Evolutionary conservation across 2,329 filamentous ascomycete genomes (phyloP).

Genomic region (Xylariaceae sp.): DNA sequence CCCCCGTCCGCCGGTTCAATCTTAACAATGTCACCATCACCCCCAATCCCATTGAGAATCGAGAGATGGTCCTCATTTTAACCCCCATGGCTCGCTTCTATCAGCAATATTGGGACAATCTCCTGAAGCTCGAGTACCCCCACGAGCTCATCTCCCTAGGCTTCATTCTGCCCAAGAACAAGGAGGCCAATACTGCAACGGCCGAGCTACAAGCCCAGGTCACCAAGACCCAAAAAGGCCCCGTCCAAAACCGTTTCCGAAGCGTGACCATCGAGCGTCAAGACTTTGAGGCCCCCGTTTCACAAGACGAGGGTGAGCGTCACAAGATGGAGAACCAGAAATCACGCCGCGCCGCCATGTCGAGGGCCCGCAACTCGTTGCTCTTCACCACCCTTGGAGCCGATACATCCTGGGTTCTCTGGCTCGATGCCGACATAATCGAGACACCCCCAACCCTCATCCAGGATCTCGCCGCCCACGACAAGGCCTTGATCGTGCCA

Average conservation of each 20-base stretch:
- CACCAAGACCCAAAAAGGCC: constrained; percentile 77
- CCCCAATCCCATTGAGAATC: constrained; percentile 67
- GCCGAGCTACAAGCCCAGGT: constrained; percentile 79
- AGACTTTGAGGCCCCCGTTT: constrained; percentile 80
- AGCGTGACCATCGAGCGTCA: constrained; percentile 92
- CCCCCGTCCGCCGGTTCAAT: constrained; percentile 87
- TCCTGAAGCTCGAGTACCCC: constrained; percentile 78
- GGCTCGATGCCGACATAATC: constrained; percentile 89
- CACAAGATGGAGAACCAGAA: constrained; percentile 94
- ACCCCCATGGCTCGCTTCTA: constrained; percentile 94
- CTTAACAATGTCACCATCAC: constrained; percentile 93
- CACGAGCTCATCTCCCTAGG: constrained; percentile 92
- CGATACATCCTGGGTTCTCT: constrained; percentile 90
- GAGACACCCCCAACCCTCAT: constrained; percentile 83
- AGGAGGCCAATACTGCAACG: constrained; percentile 85
- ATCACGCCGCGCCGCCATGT: constrained; percentile 80
- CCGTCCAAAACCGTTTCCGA: constrained; percentile 79
- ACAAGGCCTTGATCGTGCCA: constrained; percentile 88
- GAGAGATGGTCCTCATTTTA: constrained; percentile 84
- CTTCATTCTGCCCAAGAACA: constrained; percentile 93
- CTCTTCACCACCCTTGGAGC: constrained; percentile 93
- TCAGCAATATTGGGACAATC: constrained; percentile 91
- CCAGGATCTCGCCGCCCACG: constrained; percentile 81
- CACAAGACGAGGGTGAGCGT: constrained; percentile 81
- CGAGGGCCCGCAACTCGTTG: constrained; percentile 86